Evolutionary conservation across 305 asterid species (phyloP).

Genomic region (Fraxinus greggii): DNA sequence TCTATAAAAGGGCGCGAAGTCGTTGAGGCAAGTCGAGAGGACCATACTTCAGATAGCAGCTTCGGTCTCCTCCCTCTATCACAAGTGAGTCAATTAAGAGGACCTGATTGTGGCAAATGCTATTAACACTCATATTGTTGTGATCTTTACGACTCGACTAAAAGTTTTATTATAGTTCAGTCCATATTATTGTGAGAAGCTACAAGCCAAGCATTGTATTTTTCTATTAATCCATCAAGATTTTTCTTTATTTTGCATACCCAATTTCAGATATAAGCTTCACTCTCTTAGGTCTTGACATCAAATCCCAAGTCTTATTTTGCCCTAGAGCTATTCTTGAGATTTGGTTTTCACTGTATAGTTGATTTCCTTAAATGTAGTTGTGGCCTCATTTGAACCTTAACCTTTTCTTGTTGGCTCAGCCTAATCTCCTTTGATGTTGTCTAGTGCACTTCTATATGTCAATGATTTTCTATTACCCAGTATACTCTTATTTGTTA

Average conservation of each 20-base stretch:
- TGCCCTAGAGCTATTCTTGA: not conserved
- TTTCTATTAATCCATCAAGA: not conserved
- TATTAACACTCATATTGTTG: not conserved
- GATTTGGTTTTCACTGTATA: not conserved
- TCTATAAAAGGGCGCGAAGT: not conserved
- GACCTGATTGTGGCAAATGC: too few species aligned
- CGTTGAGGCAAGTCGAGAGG: not conserved
- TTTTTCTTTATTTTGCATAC: not conserved
- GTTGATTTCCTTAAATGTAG: not conserved
- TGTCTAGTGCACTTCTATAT: too few species aligned
- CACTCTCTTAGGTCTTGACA: not conserved
- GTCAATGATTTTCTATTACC: not conserved
- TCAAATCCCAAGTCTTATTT: too few species aligned
- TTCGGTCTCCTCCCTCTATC: not conserved
- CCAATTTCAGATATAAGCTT: not conserved
- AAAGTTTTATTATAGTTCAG: not conserved
- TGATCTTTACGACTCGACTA: not conserved
- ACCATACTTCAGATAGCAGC: not conserved
- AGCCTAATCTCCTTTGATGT: too few species aligned
- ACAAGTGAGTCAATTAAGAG: too few species aligned
- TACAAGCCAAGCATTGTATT: not conserved
- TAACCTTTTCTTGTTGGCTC: not conserved
- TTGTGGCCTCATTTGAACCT: not conserved
- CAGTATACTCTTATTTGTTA: not conserved
- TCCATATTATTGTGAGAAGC: not conserved